Conservation (phyloP, 2,329 filamentous ascomycete species). For the Ophiostoma novo-ulmi region DNA sequence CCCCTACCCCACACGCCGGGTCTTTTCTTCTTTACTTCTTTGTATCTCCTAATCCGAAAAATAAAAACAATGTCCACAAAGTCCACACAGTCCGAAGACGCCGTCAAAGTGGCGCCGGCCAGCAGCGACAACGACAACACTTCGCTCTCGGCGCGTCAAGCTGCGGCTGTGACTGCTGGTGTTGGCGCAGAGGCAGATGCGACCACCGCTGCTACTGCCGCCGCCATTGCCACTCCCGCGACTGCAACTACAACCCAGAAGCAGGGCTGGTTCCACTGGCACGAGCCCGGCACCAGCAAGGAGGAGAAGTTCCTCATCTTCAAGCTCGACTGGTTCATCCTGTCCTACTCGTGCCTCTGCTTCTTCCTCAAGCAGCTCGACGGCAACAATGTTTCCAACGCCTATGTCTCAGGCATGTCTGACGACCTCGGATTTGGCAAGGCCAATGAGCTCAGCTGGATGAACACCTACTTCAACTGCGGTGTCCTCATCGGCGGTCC, state of each 20-base stretch:
- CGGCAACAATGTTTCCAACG: slow-evolving; percentile 44
- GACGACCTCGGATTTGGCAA: slow-evolving; percentile 41
- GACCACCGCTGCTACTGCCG: neutral
- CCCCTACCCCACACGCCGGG: neutral
- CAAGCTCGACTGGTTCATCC: slow-evolving; percentile 48
- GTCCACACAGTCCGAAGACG: slow-evolving; percentile 10
- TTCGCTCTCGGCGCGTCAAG: slow-evolving; percentile 2
- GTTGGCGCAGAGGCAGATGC: neutral
- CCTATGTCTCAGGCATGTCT: slow-evolving; percentile 45
- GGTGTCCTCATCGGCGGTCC: slow-evolving; percentile 44
- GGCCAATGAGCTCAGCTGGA: slow-evolving; percentile 40
- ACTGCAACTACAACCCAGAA: neutral
- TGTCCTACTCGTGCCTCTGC: slow-evolving; percentile 40
- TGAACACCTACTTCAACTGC: slow-evolving; percentile 45
- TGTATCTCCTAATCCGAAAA: neutral
- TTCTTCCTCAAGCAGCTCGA: slow-evolving; percentile 47
- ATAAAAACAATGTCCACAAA: slow-evolving; percentile 2
- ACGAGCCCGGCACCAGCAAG: slow-evolving; percentile 38
- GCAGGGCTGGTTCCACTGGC: slow-evolving; percentile 39
- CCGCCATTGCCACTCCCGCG: neutral
- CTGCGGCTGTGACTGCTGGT: neutral
- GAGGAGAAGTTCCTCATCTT: slow-evolving; percentile 44
- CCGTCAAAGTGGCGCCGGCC: neutral
- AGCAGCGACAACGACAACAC: neutral
- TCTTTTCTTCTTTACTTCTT: neutral